Percentiles rank a stretch among this genome's conserved stretches.
These are phyloP conservation scores for Austroboletus eburneus DNA, from an alignment of 768 basidiomycete genomes.

Conservation along the genomic window DNA sequence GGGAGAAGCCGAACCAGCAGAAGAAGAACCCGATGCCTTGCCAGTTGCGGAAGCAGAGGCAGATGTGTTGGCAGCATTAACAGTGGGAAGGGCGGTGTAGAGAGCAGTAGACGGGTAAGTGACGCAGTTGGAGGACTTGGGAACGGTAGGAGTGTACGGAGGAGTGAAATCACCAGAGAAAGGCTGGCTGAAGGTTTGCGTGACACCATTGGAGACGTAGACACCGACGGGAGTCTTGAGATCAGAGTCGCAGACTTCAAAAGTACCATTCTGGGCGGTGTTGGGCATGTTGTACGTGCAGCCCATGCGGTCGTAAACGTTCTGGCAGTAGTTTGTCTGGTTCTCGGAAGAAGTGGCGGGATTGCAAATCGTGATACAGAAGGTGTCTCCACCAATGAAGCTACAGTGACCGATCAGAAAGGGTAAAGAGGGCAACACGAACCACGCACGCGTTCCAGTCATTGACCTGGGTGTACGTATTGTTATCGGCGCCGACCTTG, in stretches of 20 bases:
- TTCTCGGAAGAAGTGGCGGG: constrained; percentile 38
- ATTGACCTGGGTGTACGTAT: constrained; percentile 46
- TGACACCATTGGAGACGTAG: constrained; percentile 39
- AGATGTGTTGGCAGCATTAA: not conserved
- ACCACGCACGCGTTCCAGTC: constrained; percentile 61
- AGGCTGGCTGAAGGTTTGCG: constrained; percentile 43
- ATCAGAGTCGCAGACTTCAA: constrained; percentile 64
- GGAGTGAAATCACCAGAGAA: constrained; percentile 25
- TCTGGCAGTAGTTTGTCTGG: constrained; percentile 55
- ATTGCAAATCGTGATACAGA: constrained; percentile 75
- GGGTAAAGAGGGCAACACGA: not conserved
- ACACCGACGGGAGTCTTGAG: constrained; percentile 59
- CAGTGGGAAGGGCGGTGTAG: constrained; percentile 27
- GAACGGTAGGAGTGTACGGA: constrained; percentile 40
- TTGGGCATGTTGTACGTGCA: constrained; percentile 72
- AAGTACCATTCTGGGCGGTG: constrained; percentile 50
- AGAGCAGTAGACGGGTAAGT: constrained; percentile 35
- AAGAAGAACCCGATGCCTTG: constrained; percentile 8
- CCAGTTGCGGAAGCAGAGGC: constrained; percentile 11
- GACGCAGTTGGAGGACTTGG: constrained; percentile 44
- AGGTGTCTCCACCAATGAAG: constrained; percentile 61
- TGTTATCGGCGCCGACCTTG: constrained; percentile 34
- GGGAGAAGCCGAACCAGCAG: constrained; percentile 12
- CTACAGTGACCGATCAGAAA: constrained; percentile 14
- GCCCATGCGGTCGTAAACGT: constrained; percentile 71